Percentiles rank a stretch among this genome's conserved stretches.
phyloP scores from a whole-genome alignment of 2,329 filamentous ascomycete species.

The Aureobasidium vineae region DNA sequence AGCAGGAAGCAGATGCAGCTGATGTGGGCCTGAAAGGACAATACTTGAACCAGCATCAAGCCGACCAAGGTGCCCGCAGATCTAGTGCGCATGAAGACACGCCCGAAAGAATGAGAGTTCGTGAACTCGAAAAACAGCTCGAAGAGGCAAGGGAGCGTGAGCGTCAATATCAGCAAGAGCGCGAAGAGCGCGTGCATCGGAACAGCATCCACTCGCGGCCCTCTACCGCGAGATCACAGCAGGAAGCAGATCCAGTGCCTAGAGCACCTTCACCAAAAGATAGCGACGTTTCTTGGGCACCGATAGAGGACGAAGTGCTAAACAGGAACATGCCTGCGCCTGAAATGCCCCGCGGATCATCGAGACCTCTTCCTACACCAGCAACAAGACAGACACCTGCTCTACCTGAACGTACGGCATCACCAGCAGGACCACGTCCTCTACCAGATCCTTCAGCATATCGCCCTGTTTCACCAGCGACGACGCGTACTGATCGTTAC shows the following conservation, averaged over 20 bases:
- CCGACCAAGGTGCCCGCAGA: slow-evolving; percentile 55
- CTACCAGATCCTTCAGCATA: slow-evolving; percentile 47
- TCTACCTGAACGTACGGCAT: slow-evolving; percentile 31
- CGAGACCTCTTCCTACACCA: slow-evolving; percentile 37
- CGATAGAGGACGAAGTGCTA: slow-evolving; percentile 63
- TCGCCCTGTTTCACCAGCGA: slow-evolving; percentile 31
- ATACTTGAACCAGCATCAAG: slow-evolving; percentile 82
- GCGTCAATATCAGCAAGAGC: slow-evolving; percentile 60
- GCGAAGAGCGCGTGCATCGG: slow-evolving; percentile 52
- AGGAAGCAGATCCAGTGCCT: slow-evolving; percentile 17
- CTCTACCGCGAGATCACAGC: slow-evolving; percentile 8
- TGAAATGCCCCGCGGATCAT: slow-evolving; percentile 26
- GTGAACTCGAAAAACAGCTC: slow-evolving; percentile 73
- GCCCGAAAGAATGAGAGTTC: slow-evolving; percentile 66
- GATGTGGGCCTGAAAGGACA: slow-evolving; percentile 75
- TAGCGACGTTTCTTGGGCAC: slow-evolving; percentile 64
- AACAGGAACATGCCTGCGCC: slow-evolving; percentile 55
- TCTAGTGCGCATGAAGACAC: slow-evolving; percentile 44
- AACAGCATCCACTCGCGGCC: slow-evolving; percentile 38
- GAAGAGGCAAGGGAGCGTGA: slow-evolving; percentile 67
- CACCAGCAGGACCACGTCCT: slow-evolving; percentile 24
- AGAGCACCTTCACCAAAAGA: slow-evolving; percentile 43
- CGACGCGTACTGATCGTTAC: slow-evolving; percentile 58
- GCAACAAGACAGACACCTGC: slow-evolving; percentile 39
- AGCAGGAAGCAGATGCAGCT: slow-evolving; percentile 68